A percentile compares a stretch with the other conserved stretches of the same genome.
These are phyloP conservation scores for Schwanniomyces etchellsii DNA, from an alignment of 1,139 yeast genomes.

Conservation along the genomic window DNA sequence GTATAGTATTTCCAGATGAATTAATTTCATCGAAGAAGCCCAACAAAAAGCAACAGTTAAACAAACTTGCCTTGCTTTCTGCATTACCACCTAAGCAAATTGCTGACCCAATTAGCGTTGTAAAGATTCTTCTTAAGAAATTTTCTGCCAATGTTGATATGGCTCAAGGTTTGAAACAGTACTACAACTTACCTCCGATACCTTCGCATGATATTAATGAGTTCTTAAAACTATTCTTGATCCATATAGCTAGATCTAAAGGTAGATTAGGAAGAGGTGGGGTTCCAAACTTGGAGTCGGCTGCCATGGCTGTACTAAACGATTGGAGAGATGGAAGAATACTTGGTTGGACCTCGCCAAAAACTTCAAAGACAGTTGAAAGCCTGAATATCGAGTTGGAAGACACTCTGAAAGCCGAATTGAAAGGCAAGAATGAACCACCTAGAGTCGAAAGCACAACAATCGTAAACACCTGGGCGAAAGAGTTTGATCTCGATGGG, in stretches of 20 bases:
- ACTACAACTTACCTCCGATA: conserved; percentile 79
- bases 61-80: conserved; percentile 79
- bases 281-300: conserved; percentile 79
- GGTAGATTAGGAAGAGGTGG: conserved; percentile 95
- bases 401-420: conserved; percentile 37
- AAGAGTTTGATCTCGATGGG: conserved; percentile 89
- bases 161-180: conserved; percentile 67
- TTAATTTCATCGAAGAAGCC: conserved; percentile 39
- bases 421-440: conserved; percentile 43
- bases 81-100: conserved; percentile 89
- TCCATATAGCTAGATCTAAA: conserved; percentile 86
- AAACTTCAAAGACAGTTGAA: conserved; percentile 30
- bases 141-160: conserved; percentile 66
- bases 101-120: conserved; percentile 79
- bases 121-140: conserved; percentile 69
- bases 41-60: conserved; percentile 65
- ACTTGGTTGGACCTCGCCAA: conserved; percentile 86
- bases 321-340: conserved; percentile 98
- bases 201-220: conserved; percentile 61
- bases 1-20: conserved; percentile 88
- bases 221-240: conserved; percentile 76
- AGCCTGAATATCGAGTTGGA: conserved; percentile 17
- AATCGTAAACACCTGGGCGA: conserved; percentile 86
- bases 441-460: conserved; percentile 67
- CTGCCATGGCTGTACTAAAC: conserved; percentile 75